Evolutionary conservation across 1,284 basidiomycete species (phyloP), one percentile per base, ranked within the genome.

Genomic region (Exobasidium rhododendri): DNA sequence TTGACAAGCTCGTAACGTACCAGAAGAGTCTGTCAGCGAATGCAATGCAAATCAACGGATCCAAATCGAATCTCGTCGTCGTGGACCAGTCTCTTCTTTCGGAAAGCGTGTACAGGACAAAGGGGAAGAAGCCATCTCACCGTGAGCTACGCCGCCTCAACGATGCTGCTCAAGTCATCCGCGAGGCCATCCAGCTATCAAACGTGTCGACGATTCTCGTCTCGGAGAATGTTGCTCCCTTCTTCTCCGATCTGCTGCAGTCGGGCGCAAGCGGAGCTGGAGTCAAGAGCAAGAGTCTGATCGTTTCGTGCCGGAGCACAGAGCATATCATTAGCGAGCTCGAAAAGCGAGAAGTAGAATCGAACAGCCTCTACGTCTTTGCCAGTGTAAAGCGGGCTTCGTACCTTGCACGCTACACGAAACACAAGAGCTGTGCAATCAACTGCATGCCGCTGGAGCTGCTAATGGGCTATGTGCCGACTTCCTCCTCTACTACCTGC

Each of bases 271-370:
- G n/a, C n/a, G n/a, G n/a, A n/a, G n/a, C n/a, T n/a, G n/a, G n/a
- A n/a, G 17, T 40, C 7, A 40, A 40, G 35, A 7, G 35, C 7
- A 40, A 40, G 17, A 40, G 35, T 40, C 10, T 7, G 20, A 20
- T 31, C 20, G 47, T 50, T 10, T 50, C 47, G 22, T 50, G 29
- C 20, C 22, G 24, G 22, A 50, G 47, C 47, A 50, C 47, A 7
- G 47, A 50, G 20, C 47, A 50, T 31, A 24, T 50, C 7, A 50
- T 50, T 10, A 14, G 20, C 14, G 47, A 50, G 47, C 47, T 50
- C 20, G 47, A 50, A 7, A 24, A 31, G 22, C 7, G 47, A 50
- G 10, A 31, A 31, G 29, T 31, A 14, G 22, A 31, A 50, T 31
- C 47, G 7, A 7, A 7, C 7, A 31, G 47, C 20, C 14, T 31